Conservation (phyloP, 768 basidiomycete species). For the Tremella yokohamensis region DNA sequence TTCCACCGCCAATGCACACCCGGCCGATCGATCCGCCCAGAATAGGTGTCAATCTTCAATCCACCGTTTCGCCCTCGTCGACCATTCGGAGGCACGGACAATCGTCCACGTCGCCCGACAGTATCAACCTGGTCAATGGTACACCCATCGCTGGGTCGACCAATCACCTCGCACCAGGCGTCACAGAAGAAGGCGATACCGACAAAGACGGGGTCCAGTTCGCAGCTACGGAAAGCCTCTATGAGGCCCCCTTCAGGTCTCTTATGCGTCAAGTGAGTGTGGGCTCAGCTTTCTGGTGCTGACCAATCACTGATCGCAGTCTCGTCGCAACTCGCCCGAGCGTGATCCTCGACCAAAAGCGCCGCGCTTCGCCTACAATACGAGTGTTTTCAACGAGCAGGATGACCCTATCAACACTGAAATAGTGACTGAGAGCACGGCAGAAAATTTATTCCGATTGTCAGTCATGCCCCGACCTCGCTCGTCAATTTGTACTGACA, state of each 20-base stretch:
- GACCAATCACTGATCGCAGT: constrained; percentile 10
- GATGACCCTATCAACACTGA: constrained; percentile 39
- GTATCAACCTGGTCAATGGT: too few species aligned
- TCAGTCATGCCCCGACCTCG: not conserved
- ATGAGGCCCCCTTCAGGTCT: constrained; percentile 40
- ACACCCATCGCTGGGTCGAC: constrained; percentile 3
- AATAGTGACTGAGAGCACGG: constrained; percentile 25
- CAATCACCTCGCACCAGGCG: constrained; percentile 5
- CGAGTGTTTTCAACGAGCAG: constrained; percentile 5
- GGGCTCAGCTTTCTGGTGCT: not conserved
- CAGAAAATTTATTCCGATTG: constrained; percentile 29
- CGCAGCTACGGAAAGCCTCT: constrained; percentile 24
- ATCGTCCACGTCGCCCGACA: not conserved
- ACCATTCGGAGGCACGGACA: too few species aligned
- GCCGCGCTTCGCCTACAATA: constrained; percentile 7
- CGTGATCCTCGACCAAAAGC: constrained; percentile 20
- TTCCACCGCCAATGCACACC: too few species aligned
- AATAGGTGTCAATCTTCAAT: not conserved
- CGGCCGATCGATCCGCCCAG: too few species aligned
- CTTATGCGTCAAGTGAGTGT: constrained; percentile 31
- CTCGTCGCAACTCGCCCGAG: constrained; percentile 20
- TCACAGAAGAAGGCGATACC: too few species aligned
- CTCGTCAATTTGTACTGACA: too few species aligned
- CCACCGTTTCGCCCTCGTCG: not conserved
- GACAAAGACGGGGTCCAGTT: constrained; percentile 29